These are phyloP conservation scores for Picea sitchensis DNA, from an alignment of 75 land plant genomes.

Conservation along the genomic window DNA sequence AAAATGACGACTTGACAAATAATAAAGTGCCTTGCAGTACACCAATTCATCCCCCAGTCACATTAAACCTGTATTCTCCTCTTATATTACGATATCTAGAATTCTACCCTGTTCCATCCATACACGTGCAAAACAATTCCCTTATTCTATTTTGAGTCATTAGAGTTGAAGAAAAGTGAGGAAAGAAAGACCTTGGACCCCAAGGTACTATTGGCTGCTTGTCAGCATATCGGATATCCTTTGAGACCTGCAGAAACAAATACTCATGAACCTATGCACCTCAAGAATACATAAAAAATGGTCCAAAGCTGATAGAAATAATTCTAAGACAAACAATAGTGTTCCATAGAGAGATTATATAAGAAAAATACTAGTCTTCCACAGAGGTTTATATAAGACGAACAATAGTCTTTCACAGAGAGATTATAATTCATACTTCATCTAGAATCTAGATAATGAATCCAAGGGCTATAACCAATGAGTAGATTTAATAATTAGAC, in stretches of 20 bases:
- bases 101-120: neutral
- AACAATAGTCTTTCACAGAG: neutral
- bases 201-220: constrained; percentile 87
- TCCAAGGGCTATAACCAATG: neutral
- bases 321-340: neutral
- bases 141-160: neutral
- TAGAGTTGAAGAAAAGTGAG: neutral
- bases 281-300: neutral
- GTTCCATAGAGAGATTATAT: too few relatives aligned
- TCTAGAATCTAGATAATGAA: neutral
- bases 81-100: neutral
- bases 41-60: neutral
- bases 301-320: neutral
- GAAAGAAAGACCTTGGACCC: constrained; percentile 77
- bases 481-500: neutral
- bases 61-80: neutral
- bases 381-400: too few relatives aligned
- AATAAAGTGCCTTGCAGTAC: neutral
- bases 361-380: too few relatives aligned
- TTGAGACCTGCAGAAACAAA: constrained; percentile 69
- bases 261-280: neutral
- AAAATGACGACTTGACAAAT: neutral
- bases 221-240: constrained; percentile 95
- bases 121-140: neutral
- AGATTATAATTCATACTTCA: neutral